A percentile compares a stretch with the other conserved stretches of the same genome.
phyloP scores from a whole-genome alignment of 495 filamentous ascomycete genomes.

The Hyaloscypha bicolor region DNA sequence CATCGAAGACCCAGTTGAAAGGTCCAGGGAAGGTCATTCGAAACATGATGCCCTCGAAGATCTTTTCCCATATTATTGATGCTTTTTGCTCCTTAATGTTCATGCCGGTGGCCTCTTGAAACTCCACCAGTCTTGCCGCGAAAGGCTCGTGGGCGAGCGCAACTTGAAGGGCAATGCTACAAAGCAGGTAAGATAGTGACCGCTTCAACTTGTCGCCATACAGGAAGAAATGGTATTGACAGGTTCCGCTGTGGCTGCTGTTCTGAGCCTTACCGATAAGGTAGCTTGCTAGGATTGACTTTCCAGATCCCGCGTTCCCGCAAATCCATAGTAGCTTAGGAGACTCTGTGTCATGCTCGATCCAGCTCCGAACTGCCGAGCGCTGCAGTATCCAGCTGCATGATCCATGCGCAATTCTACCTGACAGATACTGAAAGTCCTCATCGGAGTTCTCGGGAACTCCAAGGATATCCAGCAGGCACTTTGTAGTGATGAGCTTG shows the following conservation, averaged over 20 bases:
- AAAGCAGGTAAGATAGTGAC: conserved; percentile 28
- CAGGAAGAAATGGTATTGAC: conserved; percentile 41
- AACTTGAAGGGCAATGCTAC: conserved; percentile 37
- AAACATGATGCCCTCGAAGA: conserved; percentile 39
- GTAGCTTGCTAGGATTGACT: conserved; percentile 41
- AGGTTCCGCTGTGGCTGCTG: conserved; percentile 18
- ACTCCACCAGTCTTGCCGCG: conserved; percentile 32
- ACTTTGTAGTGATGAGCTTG: too few species aligned
- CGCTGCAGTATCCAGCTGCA: conserved; percentile 39
- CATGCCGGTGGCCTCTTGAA: conserved; percentile 30
- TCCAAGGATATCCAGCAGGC: too few species aligned
- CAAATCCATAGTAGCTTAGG: conserved; percentile 37
- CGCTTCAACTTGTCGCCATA: conserved; percentile 33
- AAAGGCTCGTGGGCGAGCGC: conserved; percentile 29
- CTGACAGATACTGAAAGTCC: conserved; percentile 42
- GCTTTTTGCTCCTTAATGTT: conserved; percentile 32
- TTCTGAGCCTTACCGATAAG: conserved; percentile 37
- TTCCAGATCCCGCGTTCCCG: conserved; percentile 37
- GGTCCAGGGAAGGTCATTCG: conserved; percentile 21
- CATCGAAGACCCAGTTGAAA: conserved; percentile 43
- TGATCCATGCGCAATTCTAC: conserved; percentile 41
- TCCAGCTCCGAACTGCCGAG: conserved; percentile 33
- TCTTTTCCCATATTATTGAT: conserved; percentile 42
- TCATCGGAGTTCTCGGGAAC: conserved; percentile 33
- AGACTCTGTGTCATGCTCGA: conserved; percentile 1